Evolutionary conservation across 2,329 filamentous ascomycete genomes (phyloP).

Genomic region (Balansia obtecta): DNA sequence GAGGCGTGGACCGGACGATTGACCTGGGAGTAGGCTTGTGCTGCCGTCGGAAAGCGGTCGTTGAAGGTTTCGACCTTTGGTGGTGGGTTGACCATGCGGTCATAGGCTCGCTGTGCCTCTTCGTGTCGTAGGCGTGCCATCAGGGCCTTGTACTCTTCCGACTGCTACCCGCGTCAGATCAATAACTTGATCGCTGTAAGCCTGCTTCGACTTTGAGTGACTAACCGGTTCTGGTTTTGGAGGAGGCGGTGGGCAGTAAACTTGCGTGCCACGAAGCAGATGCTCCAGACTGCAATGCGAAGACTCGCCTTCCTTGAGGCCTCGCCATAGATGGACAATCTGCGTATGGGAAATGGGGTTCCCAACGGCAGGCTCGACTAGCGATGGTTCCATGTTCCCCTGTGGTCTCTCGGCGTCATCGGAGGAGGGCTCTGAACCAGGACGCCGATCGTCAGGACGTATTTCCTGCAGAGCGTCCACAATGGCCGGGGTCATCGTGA

Average conservation of each 20-base stretch:
- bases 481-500: constrained; percentile 62
- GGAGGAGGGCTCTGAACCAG: neutral
- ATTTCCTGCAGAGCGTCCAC: constrained; percentile 44
- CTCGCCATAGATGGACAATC: constrained; percentile 48
- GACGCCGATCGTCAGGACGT: constrained; percentile 6
- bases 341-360: constrained; percentile 62
- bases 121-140: constrained; percentile 77
- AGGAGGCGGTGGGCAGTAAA: constrained; percentile 71
- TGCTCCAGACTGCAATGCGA: constrained; percentile 46
- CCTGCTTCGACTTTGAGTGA: constrained; percentile 6
- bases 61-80: constrained; percentile 44
- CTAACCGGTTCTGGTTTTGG: constrained; percentile 66
- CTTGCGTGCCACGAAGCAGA: constrained; percentile 56
- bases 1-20: constrained; percentile 33
- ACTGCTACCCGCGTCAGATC: constrained; percentile 31
- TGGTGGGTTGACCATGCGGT: constrained; percentile 60
- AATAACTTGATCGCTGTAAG: neutral
- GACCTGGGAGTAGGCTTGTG: constrained; percentile 42
- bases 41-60: constrained; percentile 43
- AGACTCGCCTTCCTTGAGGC: constrained; percentile 20
- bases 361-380: constrained; percentile 40
- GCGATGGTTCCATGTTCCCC: constrained; percentile 31
- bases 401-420: constrained; percentile 10
- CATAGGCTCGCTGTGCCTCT: constrained; percentile 72
- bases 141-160: constrained; percentile 70